A percentile compares a stretch with the other conserved stretches of the same genome.
Conservation (phyloP, 2,329 filamentous ascomycete species). For the Talaromyces sp. region DNA sequence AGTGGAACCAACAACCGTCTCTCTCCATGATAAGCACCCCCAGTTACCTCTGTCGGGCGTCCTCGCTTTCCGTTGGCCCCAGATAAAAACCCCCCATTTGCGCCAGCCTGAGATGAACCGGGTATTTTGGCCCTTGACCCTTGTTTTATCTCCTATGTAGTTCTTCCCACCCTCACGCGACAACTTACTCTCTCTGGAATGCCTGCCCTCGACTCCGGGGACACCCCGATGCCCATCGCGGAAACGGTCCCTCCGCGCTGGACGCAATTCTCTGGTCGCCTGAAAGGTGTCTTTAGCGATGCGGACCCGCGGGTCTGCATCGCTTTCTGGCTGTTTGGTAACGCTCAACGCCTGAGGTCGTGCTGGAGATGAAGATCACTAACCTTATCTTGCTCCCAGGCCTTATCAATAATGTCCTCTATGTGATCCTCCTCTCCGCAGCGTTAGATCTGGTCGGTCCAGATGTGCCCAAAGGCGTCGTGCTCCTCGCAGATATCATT, state of each 20-base stretch:
- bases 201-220: background rate
- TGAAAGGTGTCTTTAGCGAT: constrained; percentile 65
- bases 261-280: constrained; percentile 69
- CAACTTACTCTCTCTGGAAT: background rate
- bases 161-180: background rate
- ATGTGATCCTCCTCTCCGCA: constrained; percentile 93
- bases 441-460: constrained; percentile 94
- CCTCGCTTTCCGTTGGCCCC: background rate
- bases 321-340: constrained; percentile 95
- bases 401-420: constrained; percentile 95
- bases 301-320: constrained; percentile 71
- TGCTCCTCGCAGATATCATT: constrained; percentile 89
- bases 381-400: constrained; percentile 52
- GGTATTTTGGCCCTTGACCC: background rate
- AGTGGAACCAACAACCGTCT: background rate
- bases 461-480: constrained; percentile 81
- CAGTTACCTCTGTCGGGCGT: background rate
- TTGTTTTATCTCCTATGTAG: background rate
- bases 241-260: constrained; percentile 59
- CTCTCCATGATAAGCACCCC: constrained; percentile 1
- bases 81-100: background rate
- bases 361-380: background rate
- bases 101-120: no score
- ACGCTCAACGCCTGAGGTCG: background rate
- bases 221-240: background rate